Evolutionary conservation across 345 rosid species (phyloP).

Genomic region (Eucalyptus leucophloia): DNA sequence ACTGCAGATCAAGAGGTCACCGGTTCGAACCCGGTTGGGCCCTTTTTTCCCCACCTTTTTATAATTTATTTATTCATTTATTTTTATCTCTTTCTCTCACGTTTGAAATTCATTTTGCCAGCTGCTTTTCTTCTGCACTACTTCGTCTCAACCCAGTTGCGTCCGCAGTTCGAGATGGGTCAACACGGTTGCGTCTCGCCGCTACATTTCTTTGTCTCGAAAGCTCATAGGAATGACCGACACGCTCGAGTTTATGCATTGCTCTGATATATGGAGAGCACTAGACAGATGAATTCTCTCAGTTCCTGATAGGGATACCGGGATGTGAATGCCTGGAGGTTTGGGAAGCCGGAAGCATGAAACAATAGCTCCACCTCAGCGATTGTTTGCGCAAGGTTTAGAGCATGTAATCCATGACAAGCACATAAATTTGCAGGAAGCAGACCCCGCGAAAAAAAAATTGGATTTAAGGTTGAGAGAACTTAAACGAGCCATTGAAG

Average conservation of each 20-base stretch:
- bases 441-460: not conserved
- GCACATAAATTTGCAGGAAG: constrained; percentile 3
- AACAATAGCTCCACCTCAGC: not conserved
- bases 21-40: constrained; percentile 29
- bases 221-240: not conserved
- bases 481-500: not conserved
- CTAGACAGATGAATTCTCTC: not conserved
- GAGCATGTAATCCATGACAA: not conserved
- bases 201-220: not conserved
- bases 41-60: not conserved
- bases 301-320: not conserved
- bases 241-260: not conserved
- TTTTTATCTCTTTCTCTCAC: not conserved
- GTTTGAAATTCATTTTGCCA: not conserved
- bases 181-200: not conserved
- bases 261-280: not conserved
- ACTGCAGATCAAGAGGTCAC: constrained; percentile 79
- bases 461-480: not conserved
- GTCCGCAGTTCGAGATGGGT: not conserved
- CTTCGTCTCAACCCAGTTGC: not conserved
- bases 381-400: not conserved
- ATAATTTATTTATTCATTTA: not conserved
- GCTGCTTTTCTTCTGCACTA: not conserved
- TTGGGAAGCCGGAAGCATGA: not conserved
- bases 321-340: not conserved